phyloP scores from a whole-genome alignment of 2,329 filamentous ascomycete genomes.

The Phyllosticta citribraziliensis region DNA sequence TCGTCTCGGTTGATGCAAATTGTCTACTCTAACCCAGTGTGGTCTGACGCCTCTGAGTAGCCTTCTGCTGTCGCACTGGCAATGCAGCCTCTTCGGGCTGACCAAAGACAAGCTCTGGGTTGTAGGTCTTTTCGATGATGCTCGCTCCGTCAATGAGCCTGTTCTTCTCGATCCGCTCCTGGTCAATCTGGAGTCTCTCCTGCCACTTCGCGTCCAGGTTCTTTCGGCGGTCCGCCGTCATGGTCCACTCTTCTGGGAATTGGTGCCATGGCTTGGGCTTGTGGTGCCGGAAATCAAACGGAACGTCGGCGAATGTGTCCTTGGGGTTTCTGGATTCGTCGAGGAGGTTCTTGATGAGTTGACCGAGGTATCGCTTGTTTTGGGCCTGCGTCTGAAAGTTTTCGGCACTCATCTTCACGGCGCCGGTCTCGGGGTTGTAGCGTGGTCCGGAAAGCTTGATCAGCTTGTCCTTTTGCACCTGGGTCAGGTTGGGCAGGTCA shows the following conservation, averaged over 20 bases:
- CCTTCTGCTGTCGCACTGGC: background rate
- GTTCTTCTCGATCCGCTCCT: constrained; percentile 43
- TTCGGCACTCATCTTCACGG: constrained; percentile 86
- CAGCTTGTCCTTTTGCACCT: constrained; percentile 65
- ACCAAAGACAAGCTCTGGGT: background rate
- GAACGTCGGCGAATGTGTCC: constrained; percentile 81
- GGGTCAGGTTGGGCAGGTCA: constrained; percentile 58
- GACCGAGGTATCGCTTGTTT: constrained; percentile 90
- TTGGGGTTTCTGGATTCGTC: constrained; percentile 61
- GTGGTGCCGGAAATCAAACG: constrained; percentile 81
- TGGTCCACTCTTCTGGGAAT: constrained; percentile 75
- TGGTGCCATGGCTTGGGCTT: constrained; percentile 54
- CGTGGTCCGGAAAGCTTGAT: constrained; percentile 77
- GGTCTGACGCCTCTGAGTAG: background rate
- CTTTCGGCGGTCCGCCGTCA: constrained; percentile 59
- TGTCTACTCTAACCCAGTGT: background rate
- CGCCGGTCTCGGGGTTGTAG: constrained; percentile 75
- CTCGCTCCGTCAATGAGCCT: constrained; percentile 45
- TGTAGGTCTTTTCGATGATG: constrained; percentile 19
- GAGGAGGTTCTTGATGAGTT: constrained; percentile 65
- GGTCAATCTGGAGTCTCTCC: constrained; percentile 44
- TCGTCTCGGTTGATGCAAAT: background rate
- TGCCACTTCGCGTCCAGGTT: constrained; percentile 55
- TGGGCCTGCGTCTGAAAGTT: constrained; percentile 80
- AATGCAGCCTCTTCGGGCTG: background rate